Evolutionary conservation across 495 filamentous ascomycete species (phyloP), one percentile per base, ranked within the genome.

Genomic region (Mytilinidion resinicola): DNA sequence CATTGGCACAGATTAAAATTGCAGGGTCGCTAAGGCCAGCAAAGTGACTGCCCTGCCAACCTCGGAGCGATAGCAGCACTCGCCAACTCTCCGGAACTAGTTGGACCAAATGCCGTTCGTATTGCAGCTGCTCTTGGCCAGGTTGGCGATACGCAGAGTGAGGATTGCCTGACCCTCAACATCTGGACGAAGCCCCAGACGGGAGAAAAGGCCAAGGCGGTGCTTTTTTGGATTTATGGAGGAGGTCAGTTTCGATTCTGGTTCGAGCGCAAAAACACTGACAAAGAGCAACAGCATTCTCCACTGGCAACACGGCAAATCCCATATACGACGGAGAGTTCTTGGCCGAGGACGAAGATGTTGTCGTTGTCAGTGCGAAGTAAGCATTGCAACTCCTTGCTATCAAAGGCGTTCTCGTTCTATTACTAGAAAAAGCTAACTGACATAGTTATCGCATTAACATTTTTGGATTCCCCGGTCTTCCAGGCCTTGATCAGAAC

Each of bases 131-230:
- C 33, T 34, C 35, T 60, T 25, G 14, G 11, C 33, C 57, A 60
- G 38, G 15, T 35, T 19, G 57, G 51, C 1, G 57, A 60, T 17
- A 55, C 17, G 12, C 30, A n/a, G 10, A n/a, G 35, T 60, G 71
- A 74, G 54, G 72, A 74, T 47, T 74, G 72, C 47, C 53, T 74
- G 42, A 64, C 59, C 41, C 66, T 74, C 55, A 73, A 74, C 53
- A 63, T 74, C 53, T 69, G 68, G 69, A 58, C 67, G 35, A 53
- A 53, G 46, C 68, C 70, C 12, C 58, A 72, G 58, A 51, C 63
- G 51, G 57, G 72, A 55, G 55, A 61, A 21, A 46, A 54, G 38
- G 57, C 67, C 49, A 70, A 67, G 41, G 56, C 70, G 17, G 71
- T 72, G 14, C 53, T 74, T 3, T 61, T 73, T 34, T 71, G 60